Base-by-base conservation (phyloP, 2,329 filamentous ascomycete genomes). In the Xylaria arbuscula region DNA sequence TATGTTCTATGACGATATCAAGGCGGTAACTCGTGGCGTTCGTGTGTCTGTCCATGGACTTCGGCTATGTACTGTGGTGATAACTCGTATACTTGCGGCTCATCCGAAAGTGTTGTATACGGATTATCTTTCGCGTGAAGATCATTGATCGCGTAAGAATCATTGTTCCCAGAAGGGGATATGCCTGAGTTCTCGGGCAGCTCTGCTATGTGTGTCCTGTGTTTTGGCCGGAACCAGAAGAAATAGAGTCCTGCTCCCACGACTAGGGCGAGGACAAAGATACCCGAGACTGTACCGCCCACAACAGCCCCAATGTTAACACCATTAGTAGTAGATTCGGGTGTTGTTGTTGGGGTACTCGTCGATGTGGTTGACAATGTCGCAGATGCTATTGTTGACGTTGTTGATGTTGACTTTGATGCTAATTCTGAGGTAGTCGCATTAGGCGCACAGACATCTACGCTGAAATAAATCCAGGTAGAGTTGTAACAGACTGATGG, bases 41-140 rank as follows among this genome's bases (percentile, higher is more conserved):
- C 28, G 15, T 51, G 40, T 15, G 65, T 62, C 24, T 68, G 28
- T 32, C 58, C 68, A 11, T 68, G 65, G 17, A 68, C 68, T 34
- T 70, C 68, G 34, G 65, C 65, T 51, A 70, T 62, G 11, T 62
- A 64, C 32, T 70, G 68, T 5, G 68, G 62, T 24, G 68, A 65
- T 50, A 70, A 17, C 50, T 70, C 68, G 54, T 70, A 63, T 22
- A 62, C n/a, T 15, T 58, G 57, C 1, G 62, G 53, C 8, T 53
- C 64, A 11, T 9, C n/a, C 4, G 40, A 5, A 28, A 60, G 38
- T 10, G 3, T 17, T 22, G 47, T 13, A 15, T 67, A 63, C 13
- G 45, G 28, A 45, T 24, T 54, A 1, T 32, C 17, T 32, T 60
- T 65, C 15, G 32, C 19, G 15, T 40, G 50, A 36, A 24, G 2